Base-by-base conservation (phyloP, 164 flowering plant species). In the Magnolia kwangsiensis region DNA sequence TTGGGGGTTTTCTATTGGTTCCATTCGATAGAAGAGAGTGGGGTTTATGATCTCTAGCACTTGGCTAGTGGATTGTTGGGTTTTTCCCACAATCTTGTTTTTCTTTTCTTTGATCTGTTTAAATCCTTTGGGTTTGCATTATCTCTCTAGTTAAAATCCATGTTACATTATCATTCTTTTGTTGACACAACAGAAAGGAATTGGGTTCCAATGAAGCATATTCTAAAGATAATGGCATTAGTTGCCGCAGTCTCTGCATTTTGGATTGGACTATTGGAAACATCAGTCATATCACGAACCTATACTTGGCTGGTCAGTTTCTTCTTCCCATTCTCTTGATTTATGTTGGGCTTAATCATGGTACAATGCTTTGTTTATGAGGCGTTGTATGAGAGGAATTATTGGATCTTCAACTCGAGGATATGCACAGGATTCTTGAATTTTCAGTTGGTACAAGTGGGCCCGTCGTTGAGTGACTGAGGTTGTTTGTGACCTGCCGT, bases 281-380 rank as follows among this genome's bases (percentile, higher is more conserved):
- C 88, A 19, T 86, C 94, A 1, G 58, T 92, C 0, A 67, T 95
- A 74, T 90, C 98, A 64, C 81, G 72, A 8, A 87, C 87, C 78
- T 81, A 89, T 78, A 78, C 95, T 74, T 95, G 93, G 95, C 82
- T 95, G 96, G 99, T 95, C 79, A 85, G 81, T 76, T 74, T 68
- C 45, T 75, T 6, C 23, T 65, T 68, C 13, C 2, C 2, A 10
- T 55, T 55, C 61, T 16, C 18, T 23, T 31, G 1, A 24, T 50
- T 8, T 64, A 24, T 1, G 3, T 71, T 72, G 19, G 14, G 51
- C 19, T 27, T 29, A 73, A 1, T 50, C 19, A 58, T 50, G 7
- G 13, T 76, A 3, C 50, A 8, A 58, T 5, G 16, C 1, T 37
- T 71, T 1, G 9, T 3, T 6, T 2, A 7, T 7, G 10, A 21